Percentiles rank a stretch among this genome's conserved stretches.
Conservation (phyloP, 495 filamentous ascomycete species). For the Copromyces sp. region DNA sequence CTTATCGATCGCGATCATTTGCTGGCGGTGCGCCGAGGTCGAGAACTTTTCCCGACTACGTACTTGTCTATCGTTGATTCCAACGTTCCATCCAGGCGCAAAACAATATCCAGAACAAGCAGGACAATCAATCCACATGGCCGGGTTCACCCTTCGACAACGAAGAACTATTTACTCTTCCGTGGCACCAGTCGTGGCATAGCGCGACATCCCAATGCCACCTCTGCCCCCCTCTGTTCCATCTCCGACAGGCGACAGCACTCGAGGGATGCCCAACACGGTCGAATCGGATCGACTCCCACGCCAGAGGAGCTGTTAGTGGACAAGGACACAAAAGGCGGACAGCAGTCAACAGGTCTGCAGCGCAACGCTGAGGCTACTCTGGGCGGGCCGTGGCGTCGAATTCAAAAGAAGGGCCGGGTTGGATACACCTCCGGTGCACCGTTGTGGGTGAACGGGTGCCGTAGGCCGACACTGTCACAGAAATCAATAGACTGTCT, state of each 20-base stretch:
- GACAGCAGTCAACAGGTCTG: neutral
- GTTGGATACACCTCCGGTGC: neutral
- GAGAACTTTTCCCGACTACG: neutral
- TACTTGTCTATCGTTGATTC: neutral
- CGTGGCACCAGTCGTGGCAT: neutral
- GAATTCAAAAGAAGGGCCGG: neutral
- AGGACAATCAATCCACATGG: neutral
- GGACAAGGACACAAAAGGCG: neutral
- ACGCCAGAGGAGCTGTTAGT: neutral
- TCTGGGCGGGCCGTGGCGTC: neutral
- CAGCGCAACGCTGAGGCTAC: neutral
- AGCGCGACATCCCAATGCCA: neutral
- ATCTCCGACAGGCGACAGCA: neutral
- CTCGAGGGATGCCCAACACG: neutral
- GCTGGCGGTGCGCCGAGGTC: neutral
- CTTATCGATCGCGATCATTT: neutral
- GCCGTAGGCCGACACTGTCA: neutral
- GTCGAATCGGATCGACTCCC: neutral
- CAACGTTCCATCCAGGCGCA: neutral
- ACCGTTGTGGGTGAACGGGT: neutral
- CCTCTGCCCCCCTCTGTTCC: neutral
- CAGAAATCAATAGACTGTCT: neutral
- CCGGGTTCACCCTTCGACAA: neutral
- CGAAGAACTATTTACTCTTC: neutral
- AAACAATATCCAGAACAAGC: neutral